Evolutionary conservation across 2,329 filamentous ascomycete genomes (phyloP), one percentile per base, ranked within the genome.

Genomic region (Erysiphe neolycopersici): DNA sequence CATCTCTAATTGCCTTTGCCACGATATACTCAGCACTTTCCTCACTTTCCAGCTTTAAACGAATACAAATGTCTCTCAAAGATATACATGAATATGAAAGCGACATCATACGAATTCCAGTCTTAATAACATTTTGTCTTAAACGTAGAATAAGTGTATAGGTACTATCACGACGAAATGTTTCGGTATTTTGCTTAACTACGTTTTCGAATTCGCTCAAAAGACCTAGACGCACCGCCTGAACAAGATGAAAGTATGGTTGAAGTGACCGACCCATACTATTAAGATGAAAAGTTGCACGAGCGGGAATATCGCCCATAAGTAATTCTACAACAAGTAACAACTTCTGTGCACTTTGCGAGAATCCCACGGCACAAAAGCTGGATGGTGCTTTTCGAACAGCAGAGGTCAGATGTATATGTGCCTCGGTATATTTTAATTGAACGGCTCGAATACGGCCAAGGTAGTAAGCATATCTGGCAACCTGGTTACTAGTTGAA

Each of bases 1-100:
- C 89, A 56, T 98, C 89, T 17, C 89, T 74, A 53, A 98, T 98
- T 1, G 89, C 89, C 68, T 98, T 98, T 50, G 89, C 89, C 32
- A 95, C 89, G 59, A 98, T 98, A 62, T 98, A 98, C 64, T 98
- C 89, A 11, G 89, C 89, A 37, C 83, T 93, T 66, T 98, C 89
- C 60, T 98, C 89, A 53, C 81, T 92, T 50, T 89, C 83, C 10
- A 98, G 68, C 43, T 91, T 84, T 42, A 98, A 69, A 41, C 89
- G 81, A 46, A 95, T 84, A 64, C 89, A 98, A 52, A 98, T 98
- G 58, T 98, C 89, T 46, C 89, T 79, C 45, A 98, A 71, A 1
- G 87, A 94, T 56, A 98, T 98, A 49, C 87, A 81, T 47, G 87
- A 93, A 66, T 98, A 98, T 17, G 85, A 93, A 50, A 98, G 68